Conservation (phyloP, 139 green algal genomes). For the Chlorella sp. region DNA sequence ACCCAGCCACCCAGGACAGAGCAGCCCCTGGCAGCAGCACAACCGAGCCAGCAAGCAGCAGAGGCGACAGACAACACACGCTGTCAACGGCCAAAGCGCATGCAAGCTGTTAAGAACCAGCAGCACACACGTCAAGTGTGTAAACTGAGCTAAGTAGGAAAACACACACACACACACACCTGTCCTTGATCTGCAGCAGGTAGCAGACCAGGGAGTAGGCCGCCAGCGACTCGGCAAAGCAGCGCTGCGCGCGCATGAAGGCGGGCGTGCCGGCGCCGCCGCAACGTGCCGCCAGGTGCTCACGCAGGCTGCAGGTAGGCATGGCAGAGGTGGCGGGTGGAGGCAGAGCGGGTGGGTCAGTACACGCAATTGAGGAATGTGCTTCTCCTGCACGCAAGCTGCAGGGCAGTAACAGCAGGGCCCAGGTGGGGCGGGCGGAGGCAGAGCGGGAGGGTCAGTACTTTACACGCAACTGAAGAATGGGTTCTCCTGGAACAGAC, state of each 20-base stretch:
- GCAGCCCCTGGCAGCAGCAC: background rate
- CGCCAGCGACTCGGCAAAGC: constrained; percentile 94
- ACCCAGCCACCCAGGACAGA: background rate
- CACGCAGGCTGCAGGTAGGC: constrained; percentile 51
- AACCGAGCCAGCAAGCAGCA: background rate
- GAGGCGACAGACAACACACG: background rate
- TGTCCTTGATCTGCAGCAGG: constrained; percentile 82
- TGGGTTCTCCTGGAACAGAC: no score
- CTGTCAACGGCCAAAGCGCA: no score
- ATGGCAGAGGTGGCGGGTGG: background rate
- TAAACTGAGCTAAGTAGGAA: no score
- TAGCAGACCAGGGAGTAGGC: constrained; percentile 88
- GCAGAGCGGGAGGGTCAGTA: background rate
- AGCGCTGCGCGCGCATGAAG: constrained; percentile 80
- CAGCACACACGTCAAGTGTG: no score
- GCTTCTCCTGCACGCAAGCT: constrained; percentile 69
- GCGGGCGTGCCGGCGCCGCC: constrained; percentile 54
- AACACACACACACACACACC: background rate
- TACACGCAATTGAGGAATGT: background rate
- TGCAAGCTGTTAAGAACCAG: no score
- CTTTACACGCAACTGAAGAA: background rate
- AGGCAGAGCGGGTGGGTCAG: background rate
- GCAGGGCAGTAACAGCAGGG: background rate
- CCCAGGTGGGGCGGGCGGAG: no score
- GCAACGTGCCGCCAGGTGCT: constrained; percentile 88